Conservation (phyloP, 352 stramenopile genomes). For the Phytophthora vignae region DNA sequence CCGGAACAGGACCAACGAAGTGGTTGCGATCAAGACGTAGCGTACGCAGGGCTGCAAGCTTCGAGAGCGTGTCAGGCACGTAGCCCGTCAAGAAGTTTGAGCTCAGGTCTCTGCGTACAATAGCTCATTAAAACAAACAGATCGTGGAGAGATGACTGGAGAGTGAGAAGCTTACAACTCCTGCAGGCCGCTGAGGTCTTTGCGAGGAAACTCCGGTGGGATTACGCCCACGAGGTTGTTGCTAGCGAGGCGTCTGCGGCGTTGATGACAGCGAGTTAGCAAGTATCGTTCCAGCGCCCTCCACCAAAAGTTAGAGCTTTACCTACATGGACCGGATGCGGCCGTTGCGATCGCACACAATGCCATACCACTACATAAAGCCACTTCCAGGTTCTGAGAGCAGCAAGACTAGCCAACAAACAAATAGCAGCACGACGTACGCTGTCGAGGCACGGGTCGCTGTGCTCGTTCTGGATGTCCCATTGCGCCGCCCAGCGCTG, state of each 20-base stretch:
- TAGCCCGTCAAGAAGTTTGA: slow-evolving; percentile 70
- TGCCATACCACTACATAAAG: slow-evolving; percentile 78
- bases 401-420: not conserved
- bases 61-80: slow-evolving; percentile 56
- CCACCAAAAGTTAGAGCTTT: not conserved
- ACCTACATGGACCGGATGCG: slow-evolving; percentile 69
- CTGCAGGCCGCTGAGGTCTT: slow-evolving; percentile 53
- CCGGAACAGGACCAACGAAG: slow-evolving; percentile 53
- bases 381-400: not conserved
- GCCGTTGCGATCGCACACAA: slow-evolving; percentile 58
- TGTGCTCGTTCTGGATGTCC: slow-evolving; percentile 73
- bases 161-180: slow-evolving; percentile 52
- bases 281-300: not conserved
- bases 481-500: slow-evolving; percentile 56
- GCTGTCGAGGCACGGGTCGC: slow-evolving; percentile 65
- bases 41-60: slow-evolving; percentile 43
- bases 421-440: slow-evolving; percentile 21
- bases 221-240: slow-evolving; percentile 77
- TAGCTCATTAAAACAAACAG: not conserved
- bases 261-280: not conserved
- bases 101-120: slow-evolving; percentile 60
- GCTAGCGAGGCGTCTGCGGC: slow-evolving; percentile 47
- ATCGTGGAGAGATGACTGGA: not conserved
- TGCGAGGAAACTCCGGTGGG: slow-evolving; percentile 57
- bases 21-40: slow-evolving; percentile 69